Base-by-base conservation (phyloP, 306 rosid genomes). In the Pyrus communis region DNA sequence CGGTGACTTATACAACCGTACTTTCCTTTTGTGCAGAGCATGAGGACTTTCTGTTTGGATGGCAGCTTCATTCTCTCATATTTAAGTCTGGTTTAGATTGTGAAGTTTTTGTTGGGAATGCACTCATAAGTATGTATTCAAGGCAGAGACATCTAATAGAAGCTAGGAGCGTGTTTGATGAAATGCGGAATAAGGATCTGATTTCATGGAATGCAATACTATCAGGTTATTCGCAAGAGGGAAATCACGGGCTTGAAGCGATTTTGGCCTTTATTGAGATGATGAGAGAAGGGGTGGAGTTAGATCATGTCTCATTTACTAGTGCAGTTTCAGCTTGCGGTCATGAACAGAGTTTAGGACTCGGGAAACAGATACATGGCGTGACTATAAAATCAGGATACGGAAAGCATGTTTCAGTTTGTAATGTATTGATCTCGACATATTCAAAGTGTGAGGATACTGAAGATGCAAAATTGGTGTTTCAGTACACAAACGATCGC, bases 271-370 rank as follows among this genome's bases (percentile, higher is more conserved):
- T 93, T 59, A 60, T 81, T 54, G 78, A 87, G 67, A 86, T 91
- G 98, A 86, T 87, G 42, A 87, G 93, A 78, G 81, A 82, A 78
- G 89, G 91, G 52, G 79, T 84, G 87, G 78, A 69, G 58, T 78
- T 86, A 60, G 98, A 93, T 80, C 96, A 90, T 79, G 91, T 91
- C 28, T 79, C 96, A 1, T 84, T 93, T 70, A 93, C 92, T 1
- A 82, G 93, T 80, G 94, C 86, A 18, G 80, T 91, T 85, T 91
- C 96, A n/a, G 92, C 93, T 73, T 89, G 93, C 55, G 91, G 97
- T 83, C 80, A 89, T 78, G 89, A 81, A 71, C 84, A 66, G 77
- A 90, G 85, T 77, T 73, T 86, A 72, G 85, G 61, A 78, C 81
- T 91, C 8, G 97, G 92, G 78, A 91, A 78, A 73, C 93, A 90